Conservation (phyloP, 768 basidiomycete species). For the Sarcodon aspratus region DNA sequence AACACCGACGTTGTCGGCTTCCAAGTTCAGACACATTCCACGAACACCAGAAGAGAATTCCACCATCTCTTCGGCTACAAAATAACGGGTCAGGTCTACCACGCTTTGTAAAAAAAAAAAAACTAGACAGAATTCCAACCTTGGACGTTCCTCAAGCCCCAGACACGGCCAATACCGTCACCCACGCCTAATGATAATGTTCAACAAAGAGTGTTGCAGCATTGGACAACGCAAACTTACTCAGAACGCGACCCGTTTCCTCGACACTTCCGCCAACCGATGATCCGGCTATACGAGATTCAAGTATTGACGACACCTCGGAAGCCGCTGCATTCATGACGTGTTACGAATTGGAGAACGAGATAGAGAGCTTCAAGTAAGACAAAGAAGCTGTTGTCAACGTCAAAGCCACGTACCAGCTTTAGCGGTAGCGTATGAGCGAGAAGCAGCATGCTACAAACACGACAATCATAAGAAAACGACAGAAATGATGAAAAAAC, state of each 20-base stretch:
- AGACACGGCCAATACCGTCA: constrained; percentile 99
- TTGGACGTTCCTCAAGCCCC: constrained; percentile 98
- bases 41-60: constrained; percentile 99
- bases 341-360: constrained; percentile 17
- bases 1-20: constrained; percentile 99
- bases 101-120: constrained; percentile 11
- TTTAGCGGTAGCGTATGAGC: constrained; percentile 97
- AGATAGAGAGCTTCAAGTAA: constrained; percentile 15
- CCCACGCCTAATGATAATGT: constrained; percentile 62
- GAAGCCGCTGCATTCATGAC: constrained; percentile 65
- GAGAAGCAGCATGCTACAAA: constrained; percentile 22
- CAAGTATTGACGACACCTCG: constrained; percentile 98
- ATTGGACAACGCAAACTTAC: constrained; percentile 35
- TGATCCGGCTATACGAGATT: constrained; percentile 94
- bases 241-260: constrained; percentile 98
- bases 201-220: constrained; percentile 14
- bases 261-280: constrained; percentile 89
- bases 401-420: constrained; percentile 53
- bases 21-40: constrained; percentile 99
- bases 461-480: constrained; percentile 4
- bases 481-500: constrained; percentile 5
- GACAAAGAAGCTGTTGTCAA: constrained; percentile 12
- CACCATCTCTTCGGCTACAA: constrained; percentile 98
- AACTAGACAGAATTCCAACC: constrained; percentile 33
- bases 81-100: background rate